Base-by-base conservation (phyloP, 2,329 filamentous ascomycete genomes). In the Fusarium euwallaceae region DNA sequence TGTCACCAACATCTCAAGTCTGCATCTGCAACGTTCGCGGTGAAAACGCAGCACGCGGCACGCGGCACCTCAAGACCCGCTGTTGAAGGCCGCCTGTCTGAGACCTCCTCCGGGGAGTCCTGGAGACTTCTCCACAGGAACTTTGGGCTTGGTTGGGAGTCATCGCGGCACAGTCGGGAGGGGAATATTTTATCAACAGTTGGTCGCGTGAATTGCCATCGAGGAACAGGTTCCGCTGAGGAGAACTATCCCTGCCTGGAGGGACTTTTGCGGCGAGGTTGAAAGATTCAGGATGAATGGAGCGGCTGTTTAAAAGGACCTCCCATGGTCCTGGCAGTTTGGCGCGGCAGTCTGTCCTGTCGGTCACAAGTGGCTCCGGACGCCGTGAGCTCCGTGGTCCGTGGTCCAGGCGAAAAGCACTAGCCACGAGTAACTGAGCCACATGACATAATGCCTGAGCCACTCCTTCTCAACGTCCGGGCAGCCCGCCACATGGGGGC, bases 1-100 rank as follows among this genome's bases (percentile, higher is more conserved):
- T 63, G 55, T 78, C 76, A 78, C 76, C 76, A 78, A 78, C 75
- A 67, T 51, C 22, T 69, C 58, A 45, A 69, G 29, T 64, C 67
- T 71, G 70, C 66, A 65, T 66, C 72, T 65, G 61, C 68, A 56
- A 60, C 58, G 34, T 43, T 48, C 34, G 53, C 32, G 66, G 66
- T 43, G 24, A n/a, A 27, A 51, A 60, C n/a, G 27, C 64, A 48
- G 61, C 48, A 68, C 66, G 24, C 66, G 29, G 61, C 45, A 67
- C 65, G 17, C 60, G 27, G 59, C 60, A 64, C 55, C 32, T 27
- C 20, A 32, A 24, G 63, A 60, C 64, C 64, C 64, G 41, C 41
- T 60, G 20, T 12, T 60, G 29, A 36, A 66, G 64, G 41, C 29
- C 61, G 63, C 61, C 32, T 71, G 61, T 62, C 65, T 45, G 43